Percentiles rank a stretch among this genome's conserved stretches.
Conservation (phyloP, 371 early-diverging fungal genomes). For the Zopfochytrium polystomum region DNA sequence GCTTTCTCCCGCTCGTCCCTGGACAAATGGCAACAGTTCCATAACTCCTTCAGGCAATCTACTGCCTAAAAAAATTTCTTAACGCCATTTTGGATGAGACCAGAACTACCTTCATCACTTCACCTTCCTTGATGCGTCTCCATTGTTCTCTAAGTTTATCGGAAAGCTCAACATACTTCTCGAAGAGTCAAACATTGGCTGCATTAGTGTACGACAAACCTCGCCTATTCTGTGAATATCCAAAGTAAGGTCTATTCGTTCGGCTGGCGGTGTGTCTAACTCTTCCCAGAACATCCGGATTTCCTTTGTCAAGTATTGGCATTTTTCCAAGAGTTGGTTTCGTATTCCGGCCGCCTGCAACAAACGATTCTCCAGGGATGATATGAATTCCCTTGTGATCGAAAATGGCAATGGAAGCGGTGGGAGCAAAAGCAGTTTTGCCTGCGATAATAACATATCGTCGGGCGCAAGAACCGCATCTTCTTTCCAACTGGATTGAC, state of each 20-base stretch:
- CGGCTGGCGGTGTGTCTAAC: conserved; percentile 20
- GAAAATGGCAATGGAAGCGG: background rate
- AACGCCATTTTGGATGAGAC: background rate
- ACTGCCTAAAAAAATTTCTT: conserved; percentile 9
- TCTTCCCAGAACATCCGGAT: conserved; percentile 41
- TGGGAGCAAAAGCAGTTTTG: background rate
- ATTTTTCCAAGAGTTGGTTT: background rate
- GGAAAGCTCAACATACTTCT: conserved; percentile 34
- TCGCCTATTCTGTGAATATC: conserved; percentile 26
- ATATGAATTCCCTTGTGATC: background rate
- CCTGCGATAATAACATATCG: background rate
- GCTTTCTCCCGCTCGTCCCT: conserved; percentile 36
- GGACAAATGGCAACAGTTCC: conserved; percentile 29
- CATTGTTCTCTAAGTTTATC: conserved; percentile 32
- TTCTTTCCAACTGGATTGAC: background rate
- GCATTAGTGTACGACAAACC: conserved; percentile 20
- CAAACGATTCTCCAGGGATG: background rate
- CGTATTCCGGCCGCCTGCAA: background rate
- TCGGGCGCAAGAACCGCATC: background rate
- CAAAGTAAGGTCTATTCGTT: conserved; percentile 3
- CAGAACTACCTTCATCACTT: conserved; percentile 18
- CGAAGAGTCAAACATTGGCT: conserved; percentile 1
- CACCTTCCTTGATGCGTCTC: conserved; percentile 30
- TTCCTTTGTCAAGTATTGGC: conserved; percentile 25
- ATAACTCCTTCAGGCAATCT: conserved; percentile 20